Evolutionary conservation across 352 stramenopile species (phyloP), one percentile per base, ranked within the genome.

Genomic region (Peronosclerospora sorghi): DNA sequence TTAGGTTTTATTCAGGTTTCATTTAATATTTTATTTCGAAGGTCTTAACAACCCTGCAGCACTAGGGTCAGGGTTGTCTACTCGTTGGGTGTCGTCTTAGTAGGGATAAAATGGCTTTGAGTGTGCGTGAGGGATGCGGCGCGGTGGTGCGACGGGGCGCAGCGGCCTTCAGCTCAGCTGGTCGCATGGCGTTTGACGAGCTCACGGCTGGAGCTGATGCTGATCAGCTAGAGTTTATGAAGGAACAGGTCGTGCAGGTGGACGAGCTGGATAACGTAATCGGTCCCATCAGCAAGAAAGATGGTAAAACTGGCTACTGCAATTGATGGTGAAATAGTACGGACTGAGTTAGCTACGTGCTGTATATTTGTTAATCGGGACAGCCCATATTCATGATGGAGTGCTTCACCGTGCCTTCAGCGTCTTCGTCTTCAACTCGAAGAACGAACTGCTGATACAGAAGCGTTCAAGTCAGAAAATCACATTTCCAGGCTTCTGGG

Each of bases 401-500:
- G 63, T 85, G 27, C 48, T 93, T 37, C 80, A 93, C 57, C 75
- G 80, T 36, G 80, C 80, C 18, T 93, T 93, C 61, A 89, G 75
- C 40, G 65, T 90, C 9, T 93, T 93, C 45, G 51, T 93, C 26
- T 93, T 93, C 63, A 87, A 90, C 65, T 77, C 68, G 28, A 73
- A 83, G 48, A 87, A 89, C 43, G 71, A 89, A 49, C 46, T 93
- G 35, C 58, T 93, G 27, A 83, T 93, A 34, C 80, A 93, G 54
- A 86, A 99, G 75, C 79, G 96, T 13, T 88, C 96, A 0, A 63
- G 64, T 1, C 83, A 89, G 35, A 99, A 99, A 70, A 99, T 99
- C 66, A 99, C 96, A 18, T 99, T 99, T 64, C 95, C 96, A 10
- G 82, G 86, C 58, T 95, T 97, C 24, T 99, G 96, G 96, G 97